These are phyloP conservation scores for Venturia asperata DNA, from an alignment of 2,329 filamentous ascomycete genomes.

Conservation along the genomic window DNA sequence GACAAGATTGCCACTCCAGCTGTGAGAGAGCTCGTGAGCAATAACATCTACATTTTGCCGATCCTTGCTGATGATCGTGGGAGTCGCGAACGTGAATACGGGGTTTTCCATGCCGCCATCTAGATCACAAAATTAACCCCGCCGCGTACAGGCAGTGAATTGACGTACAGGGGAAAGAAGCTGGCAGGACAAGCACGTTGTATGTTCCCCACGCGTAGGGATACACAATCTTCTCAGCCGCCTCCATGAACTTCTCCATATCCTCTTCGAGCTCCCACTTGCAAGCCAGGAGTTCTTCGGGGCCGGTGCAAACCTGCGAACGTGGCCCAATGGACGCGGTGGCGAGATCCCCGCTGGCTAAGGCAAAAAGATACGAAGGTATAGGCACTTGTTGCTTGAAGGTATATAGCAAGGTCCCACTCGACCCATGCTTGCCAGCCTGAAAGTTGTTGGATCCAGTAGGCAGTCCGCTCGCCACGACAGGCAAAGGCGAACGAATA, in stretches of 20 bases:
- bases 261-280: conserved; percentile 89
- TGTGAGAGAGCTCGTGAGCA: conserved; percentile 70
- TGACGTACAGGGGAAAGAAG: conserved; percentile 65
- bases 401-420: conserved; percentile 59
- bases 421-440: conserved; percentile 46
- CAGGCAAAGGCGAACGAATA: conserved; percentile 76
- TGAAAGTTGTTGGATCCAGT: conserved; percentile 46
- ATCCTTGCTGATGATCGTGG: conserved; percentile 80
- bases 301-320: conserved; percentile 77
- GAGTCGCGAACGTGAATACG: conserved; percentile 90
- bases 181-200: conserved; percentile 84
- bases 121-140: not conserved
- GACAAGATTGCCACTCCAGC: conserved; percentile 85
- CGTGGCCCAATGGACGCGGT: conserved; percentile 80
- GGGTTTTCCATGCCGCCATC: conserved; percentile 73
- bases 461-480: conserved; percentile 81
- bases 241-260: conserved; percentile 85
- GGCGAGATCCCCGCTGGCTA: conserved; percentile 76
- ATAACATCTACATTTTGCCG: conserved; percentile 90
- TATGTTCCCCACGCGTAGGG: conserved; percentile 93
- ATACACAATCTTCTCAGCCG: conserved; percentile 73
- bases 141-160: too few relatives aligned
- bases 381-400: conserved; percentile 92
- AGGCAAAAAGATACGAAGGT: conserved; percentile 87
- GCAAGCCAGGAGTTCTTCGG: conserved; percentile 74